phyloP scores from a whole-genome alignment of 1,284 basidiomycete genomes.

The Amylostereum areolatum region DNA sequence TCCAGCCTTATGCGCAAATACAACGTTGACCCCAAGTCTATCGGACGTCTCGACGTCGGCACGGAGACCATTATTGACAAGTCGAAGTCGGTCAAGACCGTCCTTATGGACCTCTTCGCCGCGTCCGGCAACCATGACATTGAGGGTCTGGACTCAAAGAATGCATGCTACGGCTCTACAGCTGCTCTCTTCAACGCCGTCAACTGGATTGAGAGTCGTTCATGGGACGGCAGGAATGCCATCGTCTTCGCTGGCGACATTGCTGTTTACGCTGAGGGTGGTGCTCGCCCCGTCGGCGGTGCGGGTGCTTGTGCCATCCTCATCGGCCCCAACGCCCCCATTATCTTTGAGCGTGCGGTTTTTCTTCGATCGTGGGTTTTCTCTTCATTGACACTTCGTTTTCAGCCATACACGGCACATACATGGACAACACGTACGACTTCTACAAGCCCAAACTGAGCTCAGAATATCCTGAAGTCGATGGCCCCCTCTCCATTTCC shows the following conservation, averaged over 20 bases:
- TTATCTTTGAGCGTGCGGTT: conserved; percentile 89
- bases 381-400: conserved; percentile 1
- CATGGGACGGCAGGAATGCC: conserved; percentile 97
- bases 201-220: conserved; percentile 94
- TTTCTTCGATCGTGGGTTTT: background rate
- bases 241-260: conserved; percentile 98
- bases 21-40: conserved; percentile 93
- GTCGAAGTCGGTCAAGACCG: conserved; percentile 98
- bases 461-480: conserved; percentile 94
- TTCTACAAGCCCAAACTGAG: conserved; percentile 95
- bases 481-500: conserved; percentile 94
- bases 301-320: conserved; percentile 94
- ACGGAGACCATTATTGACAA: conserved; percentile 99
- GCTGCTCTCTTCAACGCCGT: conserved; percentile 97
- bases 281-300: conserved; percentile 93
- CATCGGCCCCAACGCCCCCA: conserved; percentile 94
- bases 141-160: conserved; percentile 98
- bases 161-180: conserved; percentile 98
- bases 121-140: conserved; percentile 92
- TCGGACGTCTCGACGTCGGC: conserved; percentile 96
- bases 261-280: conserved; percentile 96
- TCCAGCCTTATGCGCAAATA: conserved; percentile 88
- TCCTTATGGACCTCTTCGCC: conserved; percentile 96
- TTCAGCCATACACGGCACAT: conserved; percentile 92
- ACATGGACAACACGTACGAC: conserved; percentile 98